Evolutionary conservation across 192 early-diverging fungal genomes (phyloP).

Genomic region (Linnemannia zychae): DNA sequence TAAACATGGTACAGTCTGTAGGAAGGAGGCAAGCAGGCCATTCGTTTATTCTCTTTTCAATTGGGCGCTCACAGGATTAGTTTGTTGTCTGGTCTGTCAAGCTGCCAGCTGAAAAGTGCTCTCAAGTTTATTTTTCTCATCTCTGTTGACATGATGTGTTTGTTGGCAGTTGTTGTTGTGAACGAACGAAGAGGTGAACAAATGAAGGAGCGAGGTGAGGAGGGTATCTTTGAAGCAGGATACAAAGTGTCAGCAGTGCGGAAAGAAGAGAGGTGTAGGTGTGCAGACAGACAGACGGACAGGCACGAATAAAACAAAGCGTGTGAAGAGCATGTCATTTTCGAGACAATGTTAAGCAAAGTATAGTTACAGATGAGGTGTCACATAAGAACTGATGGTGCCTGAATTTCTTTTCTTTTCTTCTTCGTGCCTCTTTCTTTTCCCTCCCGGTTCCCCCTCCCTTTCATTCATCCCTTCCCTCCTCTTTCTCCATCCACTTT

Average conservation of each 20-base stretch:
- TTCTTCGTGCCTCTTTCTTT: background rate
- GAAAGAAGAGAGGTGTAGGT: background rate
- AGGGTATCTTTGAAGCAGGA: background rate
- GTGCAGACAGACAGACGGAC: background rate
- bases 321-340: no score
- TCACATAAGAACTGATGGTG: background rate
- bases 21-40: background rate
- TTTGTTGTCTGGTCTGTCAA: background rate
- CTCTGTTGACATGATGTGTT: background rate
- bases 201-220: background rate
- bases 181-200: background rate
- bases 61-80: background rate
- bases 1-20: background rate
- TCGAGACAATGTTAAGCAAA: no score
- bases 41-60: background rate
- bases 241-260: no score
- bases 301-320: background rate
- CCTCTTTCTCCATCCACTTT: background rate
- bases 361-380: no score
- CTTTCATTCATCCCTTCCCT: background rate
- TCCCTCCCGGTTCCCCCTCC: slow-evolving; percentile 14
- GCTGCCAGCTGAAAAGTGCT: background rate
- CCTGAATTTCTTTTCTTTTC: slow-evolving; percentile 5
- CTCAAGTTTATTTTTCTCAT: background rate
- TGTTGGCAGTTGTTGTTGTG: background rate